Conservation (phyloP, 139 green algal genomes). For the Chlamydomonas eustigma region DNA sequence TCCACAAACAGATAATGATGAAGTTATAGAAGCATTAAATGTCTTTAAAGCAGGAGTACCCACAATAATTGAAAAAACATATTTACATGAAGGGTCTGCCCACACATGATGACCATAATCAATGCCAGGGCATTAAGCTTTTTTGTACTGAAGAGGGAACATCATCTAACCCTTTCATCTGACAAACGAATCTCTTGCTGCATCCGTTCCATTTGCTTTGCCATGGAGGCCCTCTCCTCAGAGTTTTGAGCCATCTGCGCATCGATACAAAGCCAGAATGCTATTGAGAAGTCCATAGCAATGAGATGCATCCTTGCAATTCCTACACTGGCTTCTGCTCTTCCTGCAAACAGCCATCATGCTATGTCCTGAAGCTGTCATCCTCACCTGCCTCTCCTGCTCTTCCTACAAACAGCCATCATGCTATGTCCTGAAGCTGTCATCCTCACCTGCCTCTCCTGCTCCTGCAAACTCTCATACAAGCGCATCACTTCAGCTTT, state of each 20-base stretch:
- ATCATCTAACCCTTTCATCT: slow-evolving; percentile 22
- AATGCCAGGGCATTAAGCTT: no score
- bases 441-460: slow-evolving; percentile 11
- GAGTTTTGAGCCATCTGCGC: not conserved
- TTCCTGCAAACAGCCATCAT: slow-evolving; percentile 6
- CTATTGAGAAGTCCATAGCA: no score
- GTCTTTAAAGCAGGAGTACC: no score
- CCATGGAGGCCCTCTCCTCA: slow-evolving; percentile 24
- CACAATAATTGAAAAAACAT: no score
- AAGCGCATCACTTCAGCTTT: slow-evolving; percentile 8
- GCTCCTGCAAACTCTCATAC: slow-evolving; percentile 12
- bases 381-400: slow-evolving; percentile 9
- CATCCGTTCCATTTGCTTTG: slow-evolving; percentile 27
- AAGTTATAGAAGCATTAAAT: no score
- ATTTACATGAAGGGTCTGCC: no score
- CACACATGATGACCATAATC: no score
- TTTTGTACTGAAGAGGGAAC: no score
- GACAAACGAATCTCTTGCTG: slow-evolving; percentile 18
- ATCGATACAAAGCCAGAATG: no score
- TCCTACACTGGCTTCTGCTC: no score
- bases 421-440: not conserved
- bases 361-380: not conserved
- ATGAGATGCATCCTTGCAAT: no score
- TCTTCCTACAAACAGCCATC: slow-evolving; percentile 7
- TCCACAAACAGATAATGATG: not conserved